A percentile compares a stretch with the other conserved stretches of the same genome.
phyloP scores from a whole-genome alignment of 2,329 filamentous ascomycete genomes.

The Clarireedia sp. region DNA sequence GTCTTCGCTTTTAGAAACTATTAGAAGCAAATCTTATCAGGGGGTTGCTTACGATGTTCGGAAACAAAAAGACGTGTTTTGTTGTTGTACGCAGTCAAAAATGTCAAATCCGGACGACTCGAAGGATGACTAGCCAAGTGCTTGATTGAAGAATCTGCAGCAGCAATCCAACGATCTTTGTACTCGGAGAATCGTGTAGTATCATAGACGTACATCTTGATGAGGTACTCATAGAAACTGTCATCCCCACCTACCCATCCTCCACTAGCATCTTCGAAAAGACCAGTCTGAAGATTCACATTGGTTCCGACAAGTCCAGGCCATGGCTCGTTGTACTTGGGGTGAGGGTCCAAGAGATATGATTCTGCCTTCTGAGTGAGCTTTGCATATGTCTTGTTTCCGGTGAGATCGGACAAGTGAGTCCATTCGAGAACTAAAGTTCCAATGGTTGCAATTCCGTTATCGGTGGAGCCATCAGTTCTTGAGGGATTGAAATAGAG shows the following conservation, averaged over 20 bases:
- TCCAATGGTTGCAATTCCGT: slow-evolving; percentile 69
- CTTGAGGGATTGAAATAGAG: slow-evolving; percentile 50
- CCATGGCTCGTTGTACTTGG: slow-evolving; percentile 58
- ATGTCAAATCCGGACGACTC: slow-evolving; percentile 62
- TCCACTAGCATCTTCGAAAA: slow-evolving; percentile 58
- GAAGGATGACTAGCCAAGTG: slow-evolving; percentile 63
- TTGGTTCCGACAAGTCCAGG: slow-evolving; percentile 67
- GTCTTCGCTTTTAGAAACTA: neutral
- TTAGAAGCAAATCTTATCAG: neutral
- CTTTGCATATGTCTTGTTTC: slow-evolving; percentile 55
- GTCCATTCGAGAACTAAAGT: slow-evolving; percentile 81
- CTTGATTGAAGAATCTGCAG: slow-evolving; percentile 67
- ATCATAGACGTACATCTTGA: slow-evolving; percentile 87
- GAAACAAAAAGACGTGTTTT: slow-evolving; percentile 37
- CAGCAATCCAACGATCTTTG: slow-evolving; percentile 65
- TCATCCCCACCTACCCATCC: slow-evolving; percentile 74
- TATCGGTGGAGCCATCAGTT: slow-evolving; percentile 45
- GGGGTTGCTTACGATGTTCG: slow-evolving; percentile 31
- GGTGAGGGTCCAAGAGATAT: slow-evolving; percentile 61
- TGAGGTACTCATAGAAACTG: slow-evolving; percentile 81
- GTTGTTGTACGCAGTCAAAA: slow-evolving; percentile 51
- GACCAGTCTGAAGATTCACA: slow-evolving; percentile 56
- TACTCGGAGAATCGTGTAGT: slow-evolving; percentile 53
- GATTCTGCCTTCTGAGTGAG: slow-evolving; percentile 60
- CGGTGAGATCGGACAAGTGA: slow-evolving; percentile 66